Conservation (phyloP, 345 rosid genomes). For the Geranium brycei region DNA sequence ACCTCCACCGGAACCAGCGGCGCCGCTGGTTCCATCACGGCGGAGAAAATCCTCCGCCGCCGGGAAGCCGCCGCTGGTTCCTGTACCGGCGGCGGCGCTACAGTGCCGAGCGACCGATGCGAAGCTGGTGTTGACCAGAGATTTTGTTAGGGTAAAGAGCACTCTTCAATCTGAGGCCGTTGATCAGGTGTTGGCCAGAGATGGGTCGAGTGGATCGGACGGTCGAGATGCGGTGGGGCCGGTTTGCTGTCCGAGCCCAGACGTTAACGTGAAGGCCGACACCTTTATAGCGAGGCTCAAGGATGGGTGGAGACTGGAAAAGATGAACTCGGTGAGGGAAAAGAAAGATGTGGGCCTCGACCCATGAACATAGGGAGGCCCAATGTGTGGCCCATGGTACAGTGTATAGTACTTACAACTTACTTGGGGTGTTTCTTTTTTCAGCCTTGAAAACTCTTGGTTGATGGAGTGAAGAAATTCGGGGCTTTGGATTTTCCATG, state of each 20-base stretch:
- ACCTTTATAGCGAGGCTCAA: conserved; percentile 68
- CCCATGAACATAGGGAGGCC: background rate
- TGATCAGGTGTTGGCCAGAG: conserved; percentile 7
- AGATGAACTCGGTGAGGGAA: conserved; percentile 52
- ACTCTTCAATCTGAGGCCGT: conserved; percentile 31
- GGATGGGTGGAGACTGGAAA: conserved; percentile 70
- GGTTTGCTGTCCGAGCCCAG: conserved; percentile 66
- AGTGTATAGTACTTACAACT: background rate
- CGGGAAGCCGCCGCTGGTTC: conserved; percentile 33
- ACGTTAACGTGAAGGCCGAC: conserved; percentile 70
- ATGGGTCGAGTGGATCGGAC: conserved; percentile 18
- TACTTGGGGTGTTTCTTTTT: too few relatives aligned
- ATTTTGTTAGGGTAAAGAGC: conserved; percentile 44
- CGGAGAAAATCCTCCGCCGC: conserved; percentile 12
- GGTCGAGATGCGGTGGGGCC: conserved; percentile 9
- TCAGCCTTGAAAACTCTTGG: background rate
- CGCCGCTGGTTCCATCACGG: conserved; percentile 12
- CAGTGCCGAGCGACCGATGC: conserved; percentile 39
- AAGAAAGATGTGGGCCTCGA: conserved; percentile 22
- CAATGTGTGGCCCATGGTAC: background rate
- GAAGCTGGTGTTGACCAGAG: conserved; percentile 33
- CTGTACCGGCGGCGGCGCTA: conserved; percentile 63
- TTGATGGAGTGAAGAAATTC: background rate
- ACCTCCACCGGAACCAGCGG: conserved; percentile 18
- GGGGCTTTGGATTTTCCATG: too few relatives aligned